A percentile compares a stretch with the other conserved stretches of the same genome.
Evolutionary conservation across 768 basidiomycete species (phyloP).

Genomic region (Trametes meyenii): DNA sequence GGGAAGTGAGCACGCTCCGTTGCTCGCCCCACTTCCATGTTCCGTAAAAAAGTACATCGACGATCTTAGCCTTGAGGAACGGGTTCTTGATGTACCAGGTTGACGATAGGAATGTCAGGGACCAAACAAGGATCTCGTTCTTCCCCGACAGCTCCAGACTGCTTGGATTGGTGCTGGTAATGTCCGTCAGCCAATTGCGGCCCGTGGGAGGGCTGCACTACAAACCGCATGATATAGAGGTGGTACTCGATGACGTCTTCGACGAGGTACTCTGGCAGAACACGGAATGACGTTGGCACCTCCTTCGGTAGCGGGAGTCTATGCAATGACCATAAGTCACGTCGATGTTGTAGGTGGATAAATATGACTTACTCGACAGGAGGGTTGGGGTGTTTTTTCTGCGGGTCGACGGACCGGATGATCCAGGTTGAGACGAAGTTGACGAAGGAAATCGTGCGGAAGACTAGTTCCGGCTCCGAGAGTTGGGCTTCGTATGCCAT

Average conservation of each 20-base stretch:
- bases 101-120: conserved; percentile 87
- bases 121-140: conserved; percentile 83
- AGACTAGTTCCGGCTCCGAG: conserved; percentile 81
- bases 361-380: conserved; percentile 59
- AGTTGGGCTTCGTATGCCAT: conserved; percentile 85
- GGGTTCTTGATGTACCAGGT: conserved; percentile 99
- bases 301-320: conserved; percentile 87
- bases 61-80: conserved; percentile 94
- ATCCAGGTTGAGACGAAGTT: conserved; percentile 94
- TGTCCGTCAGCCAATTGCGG: background rate
- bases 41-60: conserved; percentile 78
- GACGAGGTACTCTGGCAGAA: conserved; percentile 90
- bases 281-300: conserved; percentile 81
- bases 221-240: conserved; percentile 80
- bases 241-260: conserved; percentile 94
- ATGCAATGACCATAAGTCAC: background rate
- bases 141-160: conserved; percentile 85
- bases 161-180: conserved; percentile 64
- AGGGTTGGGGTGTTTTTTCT: conserved; percentile 71
- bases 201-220: background rate
- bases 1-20: conserved; percentile 75
- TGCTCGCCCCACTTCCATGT: conserved; percentile 67
- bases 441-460: conserved; percentile 80
- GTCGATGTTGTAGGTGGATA: background rate
- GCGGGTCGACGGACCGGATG: conserved; percentile 86